A percentile compares a stretch with the other conserved stretches of the same genome.
Evolutionary conservation across 306 rosid species (phyloP).

Genomic region (Castanopsis chinensis): DNA sequence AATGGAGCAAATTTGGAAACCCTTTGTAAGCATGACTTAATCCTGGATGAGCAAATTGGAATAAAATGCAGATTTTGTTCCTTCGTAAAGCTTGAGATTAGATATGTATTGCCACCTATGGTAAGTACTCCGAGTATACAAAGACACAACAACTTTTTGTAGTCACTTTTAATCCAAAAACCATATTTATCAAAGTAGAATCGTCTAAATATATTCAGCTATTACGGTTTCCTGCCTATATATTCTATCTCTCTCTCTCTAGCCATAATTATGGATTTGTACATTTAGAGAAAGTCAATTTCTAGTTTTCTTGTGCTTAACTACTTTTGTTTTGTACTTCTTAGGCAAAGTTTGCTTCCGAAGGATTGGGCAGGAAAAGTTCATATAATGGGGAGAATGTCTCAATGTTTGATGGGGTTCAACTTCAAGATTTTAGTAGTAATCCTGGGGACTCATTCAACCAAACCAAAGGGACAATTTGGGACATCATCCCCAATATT

Average conservation of each 20-base stretch:
- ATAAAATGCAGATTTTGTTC: slow-evolving; percentile 20
- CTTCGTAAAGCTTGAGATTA: slow-evolving; percentile 3
- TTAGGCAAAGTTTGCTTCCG: slow-evolving; percentile 8
- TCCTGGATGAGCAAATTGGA: slow-evolving; percentile 30
- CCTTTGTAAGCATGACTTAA: slow-evolving; percentile 17
- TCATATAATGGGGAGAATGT: background rate
- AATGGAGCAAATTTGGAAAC: background rate
- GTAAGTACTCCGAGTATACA: slow-evolving; percentile 16
- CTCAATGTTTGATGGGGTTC: slow-evolving; percentile 1
- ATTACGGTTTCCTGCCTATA: too few species aligned
- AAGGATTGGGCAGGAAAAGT: background rate
- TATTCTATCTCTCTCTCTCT: too few species aligned
- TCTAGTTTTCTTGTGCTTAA: background rate
- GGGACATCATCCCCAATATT: slow-evolving; percentile 37
- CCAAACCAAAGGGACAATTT: slow-evolving; percentile 28
- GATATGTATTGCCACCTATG: slow-evolving; percentile 13
- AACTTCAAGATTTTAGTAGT: slow-evolving; percentile 1
- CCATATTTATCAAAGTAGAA: too few species aligned
- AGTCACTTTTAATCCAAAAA: too few species aligned
- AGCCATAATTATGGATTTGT: too few species aligned
- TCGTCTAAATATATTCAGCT: too few species aligned
- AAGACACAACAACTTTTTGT: too few species aligned
- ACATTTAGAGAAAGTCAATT: background rate
- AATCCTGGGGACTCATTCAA: background rate
- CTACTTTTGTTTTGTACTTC: background rate